A percentile compares a stretch with the other conserved stretches of the same genome.
These are phyloP conservation scores for Curvularia eragrostidis DNA, from an alignment of 2,329 filamentous ascomycete species.

Conservation along the genomic window DNA sequence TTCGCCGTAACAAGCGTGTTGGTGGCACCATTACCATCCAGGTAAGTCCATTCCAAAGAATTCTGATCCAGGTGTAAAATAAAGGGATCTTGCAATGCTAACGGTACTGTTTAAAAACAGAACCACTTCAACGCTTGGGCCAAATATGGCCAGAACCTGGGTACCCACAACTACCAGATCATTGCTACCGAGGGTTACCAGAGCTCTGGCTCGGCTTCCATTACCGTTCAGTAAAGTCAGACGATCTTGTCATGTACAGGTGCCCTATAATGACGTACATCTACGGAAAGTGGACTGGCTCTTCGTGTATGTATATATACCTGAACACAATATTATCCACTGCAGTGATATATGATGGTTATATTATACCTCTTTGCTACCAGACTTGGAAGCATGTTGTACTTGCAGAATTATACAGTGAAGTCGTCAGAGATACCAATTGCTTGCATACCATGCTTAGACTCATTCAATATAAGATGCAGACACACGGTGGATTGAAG, in stretches of 20 bases:
- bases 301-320: slow-evolving; percentile 5
- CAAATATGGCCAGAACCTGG: slow-evolving; percentile 57
- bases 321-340: background rate
- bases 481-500: too few species aligned
- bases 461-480: too few species aligned
- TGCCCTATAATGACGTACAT: background rate
- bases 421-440: background rate
- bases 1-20: slow-evolving; percentile 58
- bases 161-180: slow-evolving; percentile 61
- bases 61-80: slow-evolving; percentile 12
- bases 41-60: background rate
- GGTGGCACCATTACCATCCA: slow-evolving; percentile 58
- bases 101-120: background rate
- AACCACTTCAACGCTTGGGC: slow-evolving; percentile 64
- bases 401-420: background rate
- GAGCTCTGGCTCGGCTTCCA: slow-evolving; percentile 57
- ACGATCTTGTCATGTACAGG: background rate
- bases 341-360: background rate
- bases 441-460: too few species aligned
- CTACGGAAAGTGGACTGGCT: background rate
- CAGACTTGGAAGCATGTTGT: background rate
- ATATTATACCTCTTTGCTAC: background rate
- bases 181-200: slow-evolving; percentile 63
- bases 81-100: background rate
- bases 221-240: slow-evolving; percentile 50